phyloP scores from a whole-genome alignment of 768 basidiomycete species.

The Suillus subaureus region DNA sequence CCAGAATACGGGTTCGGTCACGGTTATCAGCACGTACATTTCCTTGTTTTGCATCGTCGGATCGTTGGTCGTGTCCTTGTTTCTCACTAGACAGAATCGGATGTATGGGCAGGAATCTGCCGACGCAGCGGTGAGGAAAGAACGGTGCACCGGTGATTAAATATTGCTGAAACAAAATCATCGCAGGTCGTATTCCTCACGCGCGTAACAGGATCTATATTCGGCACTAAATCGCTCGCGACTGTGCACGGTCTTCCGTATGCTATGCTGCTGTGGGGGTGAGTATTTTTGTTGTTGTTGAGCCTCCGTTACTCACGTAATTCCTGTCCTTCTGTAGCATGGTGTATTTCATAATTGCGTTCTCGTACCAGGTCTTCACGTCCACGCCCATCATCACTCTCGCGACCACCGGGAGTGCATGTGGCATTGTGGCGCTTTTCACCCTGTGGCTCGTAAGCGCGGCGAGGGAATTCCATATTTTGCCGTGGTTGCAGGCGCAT shows the following conservation, averaged over 20 bases:
- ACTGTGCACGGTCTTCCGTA: conserved; percentile 37
- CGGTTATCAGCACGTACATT: conserved; percentile 30
- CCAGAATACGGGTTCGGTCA: conserved; percentile 7
- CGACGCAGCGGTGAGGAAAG: conserved; percentile 30
- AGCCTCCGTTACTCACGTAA: not conserved
- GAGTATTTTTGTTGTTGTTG: not conserved
- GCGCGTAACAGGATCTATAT: conserved; percentile 8
- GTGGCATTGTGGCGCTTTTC: conserved; percentile 21
- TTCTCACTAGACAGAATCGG: conserved; percentile 41
- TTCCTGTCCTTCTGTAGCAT: conserved; percentile 17
- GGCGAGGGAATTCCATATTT: not conserved
- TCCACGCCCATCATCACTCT: conserved; percentile 18
- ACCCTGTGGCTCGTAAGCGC: conserved; percentile 20
- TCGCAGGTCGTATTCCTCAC: conserved; percentile 9
- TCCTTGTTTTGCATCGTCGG: conserved; percentile 39
- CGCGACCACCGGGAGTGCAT: conserved; percentile 18
- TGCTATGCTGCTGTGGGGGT: conserved; percentile 33
- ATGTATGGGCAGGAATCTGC: conserved; percentile 24
- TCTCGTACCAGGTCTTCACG: conserved; percentile 27
- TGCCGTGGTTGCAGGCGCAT: not conserved
- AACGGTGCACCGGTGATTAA: not conserved
- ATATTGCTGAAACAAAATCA: not conserved
- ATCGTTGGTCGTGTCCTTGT: conserved; percentile 35
- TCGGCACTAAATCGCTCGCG: conserved; percentile 27
- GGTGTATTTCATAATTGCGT: conserved; percentile 27